Percentiles rank a stretch among this genome's conserved stretches.
Evolutionary conservation across 345 rosid species (phyloP).

Genomic region (Turritis glabra): DNA sequence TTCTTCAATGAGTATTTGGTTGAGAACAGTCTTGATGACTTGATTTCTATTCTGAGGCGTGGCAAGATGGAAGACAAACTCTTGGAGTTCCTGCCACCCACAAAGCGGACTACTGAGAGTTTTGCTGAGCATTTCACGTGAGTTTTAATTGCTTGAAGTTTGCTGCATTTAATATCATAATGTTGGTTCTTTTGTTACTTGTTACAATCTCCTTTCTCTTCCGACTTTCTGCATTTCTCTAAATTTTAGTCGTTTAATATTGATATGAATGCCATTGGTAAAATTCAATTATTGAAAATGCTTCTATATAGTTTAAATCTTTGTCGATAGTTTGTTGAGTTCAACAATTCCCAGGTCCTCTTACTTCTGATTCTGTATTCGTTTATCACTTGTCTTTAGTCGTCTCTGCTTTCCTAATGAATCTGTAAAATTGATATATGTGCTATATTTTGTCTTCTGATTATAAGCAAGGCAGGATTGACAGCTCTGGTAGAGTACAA

Average conservation of each 20-base stretch:
- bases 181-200: neutral
- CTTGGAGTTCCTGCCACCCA: conserved; percentile 79
- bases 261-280: neutral
- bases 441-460: conserved; percentile 8
- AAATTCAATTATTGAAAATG: neutral
- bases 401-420: neutral
- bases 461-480: conserved; percentile 81
- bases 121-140: conserved; percentile 96
- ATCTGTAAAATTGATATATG: neutral
- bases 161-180: neutral
- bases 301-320: neutral
- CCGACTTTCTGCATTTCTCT: neutral
- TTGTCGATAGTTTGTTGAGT: neutral
- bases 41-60: conserved; percentile 85
- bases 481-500: conserved; percentile 85
- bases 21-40: conserved; percentile 91
- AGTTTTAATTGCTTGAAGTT: conserved; percentile 37
- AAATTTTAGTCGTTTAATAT: neutral
- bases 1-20: conserved; percentile 95
- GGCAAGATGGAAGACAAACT: conserved; percentile 96
- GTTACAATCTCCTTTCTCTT: neutral
- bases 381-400: neutral
- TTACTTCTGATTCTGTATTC: neutral
- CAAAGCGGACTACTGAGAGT: conserved; percentile 79
- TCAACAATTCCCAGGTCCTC: neutral